Conservation (phyloP, 2,329 filamentous ascomycete genomes). For the Fulvia fulva region DNA sequence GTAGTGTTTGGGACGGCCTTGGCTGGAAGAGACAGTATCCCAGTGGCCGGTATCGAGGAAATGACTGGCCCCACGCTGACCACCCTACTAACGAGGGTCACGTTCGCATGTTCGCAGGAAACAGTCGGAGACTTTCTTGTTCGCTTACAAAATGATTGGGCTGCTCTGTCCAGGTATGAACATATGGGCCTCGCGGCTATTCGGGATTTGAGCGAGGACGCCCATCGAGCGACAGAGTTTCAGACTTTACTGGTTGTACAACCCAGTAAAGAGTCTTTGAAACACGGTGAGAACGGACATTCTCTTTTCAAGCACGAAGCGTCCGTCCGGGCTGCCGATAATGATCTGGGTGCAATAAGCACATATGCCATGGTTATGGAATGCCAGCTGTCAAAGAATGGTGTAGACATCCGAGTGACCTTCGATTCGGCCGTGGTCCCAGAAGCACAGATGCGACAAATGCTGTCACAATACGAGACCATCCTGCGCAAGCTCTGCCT, state of each 20-base stretch:
- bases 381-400: background rate
- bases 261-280: background rate
- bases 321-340: background rate
- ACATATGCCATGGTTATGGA: slow-evolving; percentile 11
- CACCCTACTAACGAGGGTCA: slow-evolving; percentile 38
- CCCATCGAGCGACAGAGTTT: slow-evolving; percentile 48
- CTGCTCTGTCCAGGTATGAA: slow-evolving; percentile 19
- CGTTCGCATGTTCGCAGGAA: background rate
- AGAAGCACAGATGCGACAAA: background rate
- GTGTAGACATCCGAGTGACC: background rate
- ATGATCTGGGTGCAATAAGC: slow-evolving; percentile 4
- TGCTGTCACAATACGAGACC: slow-evolving; percentile 6
- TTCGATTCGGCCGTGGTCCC: slow-evolving; percentile 7
- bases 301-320: background rate
- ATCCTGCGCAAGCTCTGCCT: slow-evolving; percentile 8
- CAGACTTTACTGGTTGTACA: slow-evolving; percentile 3
- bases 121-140: background rate
- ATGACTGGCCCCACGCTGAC: slow-evolving; percentile 36
- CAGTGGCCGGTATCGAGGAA: slow-evolving; percentile 22
- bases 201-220: slow-evolving; percentile 46
- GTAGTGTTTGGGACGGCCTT: slow-evolving; percentile 12
- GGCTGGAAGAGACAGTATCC: slow-evolving; percentile 24
- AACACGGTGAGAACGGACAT: background rate
- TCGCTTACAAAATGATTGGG: background rate
- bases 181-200: slow-evolving; percentile 38